A percentile compares a stretch with the other conserved stretches of the same genome.
These are phyloP conservation scores for Pigoraptor vietnamica DNA, from an alignment of 78 protist genomes.

Conservation along the genomic window DNA sequence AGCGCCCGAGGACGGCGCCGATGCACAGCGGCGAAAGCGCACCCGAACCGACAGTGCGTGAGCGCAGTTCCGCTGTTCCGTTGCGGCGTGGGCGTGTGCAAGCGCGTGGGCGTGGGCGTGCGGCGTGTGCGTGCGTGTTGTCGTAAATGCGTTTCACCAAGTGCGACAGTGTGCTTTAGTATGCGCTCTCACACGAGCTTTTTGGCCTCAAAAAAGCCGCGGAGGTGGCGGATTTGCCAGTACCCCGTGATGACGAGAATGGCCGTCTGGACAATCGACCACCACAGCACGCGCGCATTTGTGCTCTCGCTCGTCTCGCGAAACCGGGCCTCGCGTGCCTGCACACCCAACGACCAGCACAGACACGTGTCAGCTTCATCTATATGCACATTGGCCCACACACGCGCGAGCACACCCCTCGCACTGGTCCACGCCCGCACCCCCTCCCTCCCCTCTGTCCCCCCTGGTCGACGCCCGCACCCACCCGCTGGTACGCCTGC, in stretches of 20 bases:
- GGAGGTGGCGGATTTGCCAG: slow-evolving; percentile 21
- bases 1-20: neutral
- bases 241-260: slow-evolving; percentile 1
- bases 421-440: too few species aligned
- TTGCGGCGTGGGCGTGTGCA: too few species aligned
- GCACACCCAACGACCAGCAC: neutral
- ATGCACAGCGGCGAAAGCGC: neutral
- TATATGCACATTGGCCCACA: neutral
- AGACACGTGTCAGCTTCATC: neutral
- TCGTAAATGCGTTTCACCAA: too few species aligned
- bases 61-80: too few species aligned
- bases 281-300: slow-evolving; percentile 28
- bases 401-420: too few species aligned
- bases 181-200: slow-evolving; percentile 22
- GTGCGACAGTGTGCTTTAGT: too few species aligned
- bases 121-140: too few species aligned
- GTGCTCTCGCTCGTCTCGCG: slow-evolving; percentile 29
- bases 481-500: slow-evolving; percentile 36
- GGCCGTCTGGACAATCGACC: neutral
- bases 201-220: slow-evolving; percentile 11
- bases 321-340: slow-evolving; percentile 27
- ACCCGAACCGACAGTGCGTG: too few species aligned
- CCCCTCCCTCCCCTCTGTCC: too few species aligned
- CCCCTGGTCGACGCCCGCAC: too few species aligned
- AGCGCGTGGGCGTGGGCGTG: too few species aligned